Evolutionary conservation across 805 yeast species (phyloP).

Genomic region (Candida xiaguanensis): DNA sequence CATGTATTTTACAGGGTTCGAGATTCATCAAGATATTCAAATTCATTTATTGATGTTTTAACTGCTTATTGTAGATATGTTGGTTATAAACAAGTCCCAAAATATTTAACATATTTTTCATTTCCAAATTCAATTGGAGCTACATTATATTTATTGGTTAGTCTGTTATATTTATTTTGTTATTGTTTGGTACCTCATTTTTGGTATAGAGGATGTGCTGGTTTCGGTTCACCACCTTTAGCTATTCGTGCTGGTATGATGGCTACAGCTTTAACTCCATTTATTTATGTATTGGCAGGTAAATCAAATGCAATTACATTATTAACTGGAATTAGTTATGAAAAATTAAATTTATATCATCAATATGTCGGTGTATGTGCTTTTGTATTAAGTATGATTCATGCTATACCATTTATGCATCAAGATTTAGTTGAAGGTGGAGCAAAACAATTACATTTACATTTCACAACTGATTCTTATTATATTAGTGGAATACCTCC

Average conservation of each 20-base stretch:
- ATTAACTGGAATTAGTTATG: slow-evolving; percentile 53
- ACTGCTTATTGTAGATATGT: slow-evolving; percentile 31
- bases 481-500: slow-evolving; percentile 47
- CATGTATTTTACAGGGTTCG: slow-evolving; percentile 22
- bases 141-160: slow-evolving; percentile 34
- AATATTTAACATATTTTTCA: slow-evolving; percentile 19
- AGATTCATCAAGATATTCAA: slow-evolving; percentile 20
- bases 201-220: slow-evolving; percentile 49
- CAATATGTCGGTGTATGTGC: slow-evolving; percentile 44
- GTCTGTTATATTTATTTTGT: slow-evolving; percentile 27
- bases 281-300: slow-evolving; percentile 48
- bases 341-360: slow-evolving; percentile 50
- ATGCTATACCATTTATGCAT: slow-evolving; percentile 46
- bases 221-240: slow-evolving; percentile 59
- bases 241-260: slow-evolving; percentile 51
- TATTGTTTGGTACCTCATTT: slow-evolving; percentile 45
- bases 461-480: slow-evolving; percentile 16
- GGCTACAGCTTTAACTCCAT: slow-evolving; percentile 49
- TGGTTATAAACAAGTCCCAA: slow-evolving; percentile 32
- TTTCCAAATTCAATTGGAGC: slow-evolving; percentile 36
- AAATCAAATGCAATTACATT: slow-evolving; percentile 48
- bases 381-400: slow-evolving; percentile 44
- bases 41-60: slow-evolving; percentile 23
- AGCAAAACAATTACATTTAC: slow-evolving; percentile 13
- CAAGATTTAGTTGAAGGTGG: slow-evolving; percentile 52